Conservation (phyloP, 2,329 filamentous ascomycete species). For the Ascochyta clinopodiicola region DNA sequence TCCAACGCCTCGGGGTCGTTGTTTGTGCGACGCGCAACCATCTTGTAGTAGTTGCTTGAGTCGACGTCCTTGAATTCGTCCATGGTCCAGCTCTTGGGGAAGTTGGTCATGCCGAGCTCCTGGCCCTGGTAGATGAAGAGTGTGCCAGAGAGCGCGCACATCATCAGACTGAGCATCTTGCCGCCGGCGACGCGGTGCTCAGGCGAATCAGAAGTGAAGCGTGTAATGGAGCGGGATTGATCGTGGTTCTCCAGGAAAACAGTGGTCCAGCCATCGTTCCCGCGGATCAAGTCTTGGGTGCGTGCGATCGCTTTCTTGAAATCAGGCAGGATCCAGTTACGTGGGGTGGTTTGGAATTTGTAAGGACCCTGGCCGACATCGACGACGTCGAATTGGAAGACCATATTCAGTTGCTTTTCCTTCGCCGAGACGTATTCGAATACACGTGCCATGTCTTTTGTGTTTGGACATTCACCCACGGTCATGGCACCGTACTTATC, state of each 20-base stretch:
- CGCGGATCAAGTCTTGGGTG: constrained; percentile 41
- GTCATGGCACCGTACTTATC: constrained; percentile 70
- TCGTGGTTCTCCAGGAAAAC: constrained; percentile 63
- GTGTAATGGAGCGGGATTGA: constrained; percentile 57
- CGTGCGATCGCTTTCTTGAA: constrained; percentile 42
- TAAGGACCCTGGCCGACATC: constrained; percentile 46
- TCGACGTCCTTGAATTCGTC: constrained; percentile 61
- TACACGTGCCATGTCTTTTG: constrained; percentile 64
- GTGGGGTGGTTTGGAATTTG: constrained; percentile 46
- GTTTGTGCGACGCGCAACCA: constrained; percentile 36
- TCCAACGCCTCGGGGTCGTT: constrained; percentile 48
- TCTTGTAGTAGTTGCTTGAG: constrained; percentile 59
- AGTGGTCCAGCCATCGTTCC: constrained; percentile 54
- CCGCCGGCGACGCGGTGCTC: constrained; percentile 54
- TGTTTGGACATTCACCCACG: constrained; percentile 72
- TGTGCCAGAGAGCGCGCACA: constrained; percentile 57
- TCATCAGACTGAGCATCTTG: constrained; percentile 57
- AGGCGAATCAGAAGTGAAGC: constrained; percentile 57
- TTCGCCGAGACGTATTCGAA: constrained; percentile 65
- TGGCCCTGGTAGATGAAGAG: constrained; percentile 60
- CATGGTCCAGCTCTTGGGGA: constrained; percentile 52
- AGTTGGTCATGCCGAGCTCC: constrained; percentile 60
- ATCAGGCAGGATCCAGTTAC: constrained; percentile 39
- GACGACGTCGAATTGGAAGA: constrained; percentile 61
- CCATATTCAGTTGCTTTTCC: constrained; percentile 70